phyloP scores from a whole-genome alignment of 2,329 filamentous ascomycete species.

The Aspergillus fumigatus region DNA sequence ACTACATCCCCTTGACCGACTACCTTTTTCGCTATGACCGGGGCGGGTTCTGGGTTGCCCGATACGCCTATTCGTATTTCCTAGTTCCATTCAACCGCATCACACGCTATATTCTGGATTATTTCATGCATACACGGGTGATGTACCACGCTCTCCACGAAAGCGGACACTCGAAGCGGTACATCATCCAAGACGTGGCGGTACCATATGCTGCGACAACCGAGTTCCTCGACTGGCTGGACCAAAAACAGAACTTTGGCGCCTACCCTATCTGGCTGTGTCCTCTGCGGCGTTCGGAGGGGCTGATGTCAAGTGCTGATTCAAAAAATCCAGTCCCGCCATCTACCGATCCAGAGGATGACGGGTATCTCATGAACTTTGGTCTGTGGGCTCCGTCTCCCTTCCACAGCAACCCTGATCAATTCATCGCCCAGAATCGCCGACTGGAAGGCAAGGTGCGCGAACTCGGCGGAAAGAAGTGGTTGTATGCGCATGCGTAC shows the following conservation, averaged over 20 bases:
- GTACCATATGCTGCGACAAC: slow-evolving; percentile 49
- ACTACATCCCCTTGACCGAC: slow-evolving; percentile 43
- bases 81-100: slow-evolving; percentile 54
- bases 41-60: slow-evolving; percentile 60
- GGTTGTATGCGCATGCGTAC: slow-evolving; percentile 82
- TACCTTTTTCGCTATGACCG: slow-evolving; percentile 51
- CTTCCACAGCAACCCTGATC: slow-evolving; percentile 42
- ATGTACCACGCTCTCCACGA: slow-evolving; percentile 58
- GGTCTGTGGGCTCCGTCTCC: slow-evolving; percentile 74
- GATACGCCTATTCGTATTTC: slow-evolving; percentile 58
- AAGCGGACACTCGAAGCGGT: slow-evolving; percentile 48
- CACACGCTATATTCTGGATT: slow-evolving; percentile 54
- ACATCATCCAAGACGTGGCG: slow-evolving; percentile 58
- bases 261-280: slow-evolving; percentile 59
- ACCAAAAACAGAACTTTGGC: slow-evolving; percentile 40
- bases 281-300: slow-evolving; percentile 35
- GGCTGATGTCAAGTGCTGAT: background rate
- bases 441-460: slow-evolving; percentile 65
- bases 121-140: slow-evolving; percentile 54
- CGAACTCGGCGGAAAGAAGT: slow-evolving; percentile 73
- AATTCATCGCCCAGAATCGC: slow-evolving; percentile 66
- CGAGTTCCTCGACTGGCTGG: slow-evolving; percentile 44
- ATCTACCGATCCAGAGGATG: slow-evolving; percentile 20
- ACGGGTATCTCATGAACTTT: slow-evolving; percentile 46
- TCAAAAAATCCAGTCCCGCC: background rate